Evolutionary conservation across 108 stramenopile genomes (phyloP), one percentile per base, ranked within the genome.

Genomic region (Craspedostauros australis): DNA sequence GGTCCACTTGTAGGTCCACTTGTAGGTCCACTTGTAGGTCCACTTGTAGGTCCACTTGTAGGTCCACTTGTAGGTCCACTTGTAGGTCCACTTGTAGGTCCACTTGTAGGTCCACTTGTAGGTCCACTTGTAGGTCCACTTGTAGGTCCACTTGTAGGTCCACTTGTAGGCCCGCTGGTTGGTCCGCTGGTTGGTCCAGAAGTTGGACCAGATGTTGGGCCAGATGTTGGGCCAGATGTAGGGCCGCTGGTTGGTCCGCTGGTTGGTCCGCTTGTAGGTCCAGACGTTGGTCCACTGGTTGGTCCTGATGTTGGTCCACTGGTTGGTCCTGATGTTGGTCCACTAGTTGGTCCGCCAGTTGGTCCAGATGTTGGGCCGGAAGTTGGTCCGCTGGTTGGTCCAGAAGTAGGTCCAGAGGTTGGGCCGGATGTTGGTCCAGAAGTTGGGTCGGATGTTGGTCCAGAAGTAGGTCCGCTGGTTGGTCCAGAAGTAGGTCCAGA

Each of bases 151-250:
- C 29, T 9, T 23, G 47, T 29, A 24, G 56, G 57, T 22, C 31
- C 41, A 30, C 9, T 12, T n/a, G n/a, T n/a, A n/a, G n/a, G n/a
- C n/a, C n/a, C n/a, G n/a, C n/a, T n/a, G n/a, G n/a, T n/a, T n/a
- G n/a, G n/a, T n/a, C n/a, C n/a, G n/a, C n/a, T n/a, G n/a, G n/a
- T n/a, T n/a, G n/a, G n/a, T n/a, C n/a, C n/a, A n/a, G n/a, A n/a
- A 21, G 62, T 26, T 48, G 46, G 46, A 14, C 46, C 46, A 26
- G 21, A 24, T 22, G 46, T 26, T 48, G 46, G 46, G 9, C 46
- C 46, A 6, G 9, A 24, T n/a, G n/a, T n/a, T n/a, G n/a, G n/a
- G n/a, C n/a, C n/a, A n/a, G n/a, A n/a, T n/a, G n/a, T n/a, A n/a
- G n/a, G n/a, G n/a, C n/a, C n/a, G n/a, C n/a, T n/a, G n/a, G n/a